phyloP scores from a whole-genome alignment of 371 early-diverging fungal species.

The Mucor sp. region DNA sequence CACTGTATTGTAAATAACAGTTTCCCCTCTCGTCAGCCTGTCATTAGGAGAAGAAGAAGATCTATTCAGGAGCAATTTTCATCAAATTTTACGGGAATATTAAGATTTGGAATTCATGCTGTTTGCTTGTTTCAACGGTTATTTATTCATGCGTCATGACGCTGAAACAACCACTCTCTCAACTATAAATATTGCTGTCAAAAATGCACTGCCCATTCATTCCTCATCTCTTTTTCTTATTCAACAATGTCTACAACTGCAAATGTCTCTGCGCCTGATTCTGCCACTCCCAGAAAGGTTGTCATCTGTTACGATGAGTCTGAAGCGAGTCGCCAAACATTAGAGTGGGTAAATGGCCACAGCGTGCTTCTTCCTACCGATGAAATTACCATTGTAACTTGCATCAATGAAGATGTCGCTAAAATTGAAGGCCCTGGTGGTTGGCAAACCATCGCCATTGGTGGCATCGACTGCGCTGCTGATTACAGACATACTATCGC shows the following conservation, averaged over 20 bases:
- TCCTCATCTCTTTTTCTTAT: background rate
- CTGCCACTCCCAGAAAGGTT: conserved; percentile 7
- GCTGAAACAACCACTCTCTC: background rate
- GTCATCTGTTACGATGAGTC: conserved; percentile 25
- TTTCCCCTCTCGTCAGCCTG: background rate
- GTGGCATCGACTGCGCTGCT: background rate
- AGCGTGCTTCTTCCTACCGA: conserved; percentile 16
- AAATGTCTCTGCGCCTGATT: background rate
- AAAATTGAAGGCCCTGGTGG: conserved; percentile 12
- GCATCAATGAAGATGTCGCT: conserved; percentile 18
- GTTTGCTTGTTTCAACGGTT: background rate
- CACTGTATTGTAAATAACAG: background rate
- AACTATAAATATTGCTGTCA: background rate
- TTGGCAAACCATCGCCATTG: background rate
- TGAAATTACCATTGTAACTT: conserved; percentile 13
- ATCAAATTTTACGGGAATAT: background rate
- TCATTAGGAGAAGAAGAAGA: background rate
- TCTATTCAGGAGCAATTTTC: background rate
- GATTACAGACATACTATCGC: conserved; percentile 5
- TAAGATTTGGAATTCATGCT: background rate
- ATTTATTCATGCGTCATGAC: background rate
- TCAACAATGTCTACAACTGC: background rate
- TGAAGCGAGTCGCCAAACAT: conserved; percentile 3
- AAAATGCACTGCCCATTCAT: background rate
- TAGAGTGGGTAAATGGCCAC: conserved; percentile 23